Evolutionary conservation across 192 early-diverging fungal species (phyloP).

Genomic region (Dissophora ornata): DNA sequence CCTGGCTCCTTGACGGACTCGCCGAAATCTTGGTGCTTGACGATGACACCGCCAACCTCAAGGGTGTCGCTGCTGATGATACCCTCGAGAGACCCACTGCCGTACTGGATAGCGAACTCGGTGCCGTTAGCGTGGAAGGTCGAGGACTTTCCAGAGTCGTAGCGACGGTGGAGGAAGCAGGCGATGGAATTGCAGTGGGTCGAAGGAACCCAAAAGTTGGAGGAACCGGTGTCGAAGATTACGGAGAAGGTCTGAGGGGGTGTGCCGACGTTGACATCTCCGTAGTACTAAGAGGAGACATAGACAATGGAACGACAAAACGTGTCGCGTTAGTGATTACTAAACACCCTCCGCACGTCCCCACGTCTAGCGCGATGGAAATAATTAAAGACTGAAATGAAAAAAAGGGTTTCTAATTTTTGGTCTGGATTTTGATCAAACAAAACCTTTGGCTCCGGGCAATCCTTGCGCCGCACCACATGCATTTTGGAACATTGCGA

Average conservation of each 20-base stretch:
- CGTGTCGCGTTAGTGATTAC: too few species aligned
- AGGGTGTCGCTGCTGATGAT: slow-evolving; percentile 80
- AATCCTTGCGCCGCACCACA: too few species aligned
- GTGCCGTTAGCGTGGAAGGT: slow-evolving; percentile 92
- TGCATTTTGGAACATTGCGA: too few species aligned
- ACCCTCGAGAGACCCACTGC: slow-evolving; percentile 93
- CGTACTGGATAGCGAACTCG: slow-evolving; percentile 94
- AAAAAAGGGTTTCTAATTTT: too few species aligned
- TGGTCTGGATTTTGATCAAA: too few species aligned
- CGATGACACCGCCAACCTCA: slow-evolving; percentile 74
- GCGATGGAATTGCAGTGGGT: slow-evolving; percentile 94
- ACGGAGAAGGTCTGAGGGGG: slow-evolving; percentile 93
- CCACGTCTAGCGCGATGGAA: too few species aligned
- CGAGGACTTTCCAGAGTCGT: slow-evolving; percentile 83
- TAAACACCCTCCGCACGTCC: too few species aligned
- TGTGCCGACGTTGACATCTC: slow-evolving; percentile 86
- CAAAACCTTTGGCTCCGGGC: too few species aligned
- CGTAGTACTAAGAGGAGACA: slow-evolving; percentile 82
- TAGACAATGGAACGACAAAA: not conserved
- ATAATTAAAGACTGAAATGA: too few species aligned
- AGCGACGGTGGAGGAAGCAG: slow-evolving; percentile 93
- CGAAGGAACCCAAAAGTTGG: slow-evolving; percentile 97
- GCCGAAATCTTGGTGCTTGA: slow-evolving; percentile 89
- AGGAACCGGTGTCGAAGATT: slow-evolving; percentile 94
- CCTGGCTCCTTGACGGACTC: slow-evolving; percentile 97